A percentile compares a stretch with the other conserved stretches of the same genome.
phyloP scores from a whole-genome alignment of 2,329 filamentous ascomycete genomes.

The Madurella fahalii region DNA sequence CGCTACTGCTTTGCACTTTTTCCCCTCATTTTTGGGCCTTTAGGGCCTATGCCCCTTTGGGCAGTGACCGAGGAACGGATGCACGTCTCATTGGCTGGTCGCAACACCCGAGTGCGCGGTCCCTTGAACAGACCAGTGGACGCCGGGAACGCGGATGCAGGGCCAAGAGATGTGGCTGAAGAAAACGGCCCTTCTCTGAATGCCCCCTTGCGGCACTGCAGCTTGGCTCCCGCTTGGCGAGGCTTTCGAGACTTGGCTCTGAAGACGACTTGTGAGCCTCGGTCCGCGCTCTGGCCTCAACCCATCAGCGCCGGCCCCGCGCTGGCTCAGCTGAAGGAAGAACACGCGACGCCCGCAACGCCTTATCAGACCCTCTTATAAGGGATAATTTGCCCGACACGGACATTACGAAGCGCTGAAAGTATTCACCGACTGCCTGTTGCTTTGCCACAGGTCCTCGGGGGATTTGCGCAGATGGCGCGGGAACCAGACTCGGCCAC shows the following conservation, averaged over 20 bases:
- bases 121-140: neutral
- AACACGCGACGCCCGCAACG: neutral
- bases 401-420: neutral
- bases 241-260: conserved; percentile 1
- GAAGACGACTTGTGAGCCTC: conserved; percentile 1
- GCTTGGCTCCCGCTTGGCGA: conserved; percentile 7
- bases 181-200: conserved; percentile 23
- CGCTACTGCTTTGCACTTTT: conserved; percentile 1
- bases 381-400: too few relatives aligned
- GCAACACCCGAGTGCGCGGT: neutral
- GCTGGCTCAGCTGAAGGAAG: neutral
- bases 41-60: conserved; percentile 12
- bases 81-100: conserved; percentile 12
- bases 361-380: too few relatives aligned
- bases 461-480: conserved; percentile 12
- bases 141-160: conserved; percentile 2
- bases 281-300: conserved; percentile 1
- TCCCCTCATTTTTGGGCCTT: neutral
- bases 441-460: neutral
- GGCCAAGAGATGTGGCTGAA: conserved; percentile 24
- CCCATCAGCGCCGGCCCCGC: neutral
- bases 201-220: conserved; percentile 11
- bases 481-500: neutral
- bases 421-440: neutral
- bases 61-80: conserved; percentile 7